These are phyloP conservation scores for Grosmannia serpens DNA, from an alignment of 2,329 filamentous ascomycete genomes.

Conservation along the genomic window DNA sequence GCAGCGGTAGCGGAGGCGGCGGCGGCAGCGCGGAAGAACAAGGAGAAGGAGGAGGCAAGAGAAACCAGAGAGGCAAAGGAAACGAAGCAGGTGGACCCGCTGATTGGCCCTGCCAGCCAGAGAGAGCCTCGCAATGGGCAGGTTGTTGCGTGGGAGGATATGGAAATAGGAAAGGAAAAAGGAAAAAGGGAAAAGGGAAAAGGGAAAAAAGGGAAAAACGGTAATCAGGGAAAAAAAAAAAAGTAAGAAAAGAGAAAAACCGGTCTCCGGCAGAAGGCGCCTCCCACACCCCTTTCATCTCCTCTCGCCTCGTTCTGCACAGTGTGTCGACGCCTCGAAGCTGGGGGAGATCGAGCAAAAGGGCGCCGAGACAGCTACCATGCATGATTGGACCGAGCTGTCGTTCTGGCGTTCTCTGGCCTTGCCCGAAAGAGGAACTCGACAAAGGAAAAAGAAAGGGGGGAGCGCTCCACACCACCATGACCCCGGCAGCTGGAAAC, in stretches of 20 bases:
- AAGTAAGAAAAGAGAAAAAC: not conserved
- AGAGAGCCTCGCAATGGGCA: not conserved
- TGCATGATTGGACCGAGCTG: not conserved
- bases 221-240: not conserved
- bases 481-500: not conserved
- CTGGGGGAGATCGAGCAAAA: not conserved
- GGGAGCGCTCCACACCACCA: not conserved
- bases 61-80: slow-evolving; percentile 19
- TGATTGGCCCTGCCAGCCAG: no score
- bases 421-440: not conserved
- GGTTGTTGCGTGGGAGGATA: no score
- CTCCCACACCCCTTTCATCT: not conserved
- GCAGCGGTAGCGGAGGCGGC: slow-evolving; percentile 30
- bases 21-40: slow-evolving; percentile 16
- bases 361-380: not conserved
- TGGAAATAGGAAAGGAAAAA: no score
- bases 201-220: no score
- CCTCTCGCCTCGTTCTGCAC: not conserved
- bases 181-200: no score
- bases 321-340: not conserved
- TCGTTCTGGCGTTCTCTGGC: not conserved
- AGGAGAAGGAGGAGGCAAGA: slow-evolving; percentile 19
- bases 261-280: not conserved
- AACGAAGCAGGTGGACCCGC: slow-evolving; percentile 17
- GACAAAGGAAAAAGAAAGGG: not conserved